Evolutionary conservation across 371 early-diverging fungal genomes (phyloP).

Genomic region (Rhizopus microsporus): DNA sequence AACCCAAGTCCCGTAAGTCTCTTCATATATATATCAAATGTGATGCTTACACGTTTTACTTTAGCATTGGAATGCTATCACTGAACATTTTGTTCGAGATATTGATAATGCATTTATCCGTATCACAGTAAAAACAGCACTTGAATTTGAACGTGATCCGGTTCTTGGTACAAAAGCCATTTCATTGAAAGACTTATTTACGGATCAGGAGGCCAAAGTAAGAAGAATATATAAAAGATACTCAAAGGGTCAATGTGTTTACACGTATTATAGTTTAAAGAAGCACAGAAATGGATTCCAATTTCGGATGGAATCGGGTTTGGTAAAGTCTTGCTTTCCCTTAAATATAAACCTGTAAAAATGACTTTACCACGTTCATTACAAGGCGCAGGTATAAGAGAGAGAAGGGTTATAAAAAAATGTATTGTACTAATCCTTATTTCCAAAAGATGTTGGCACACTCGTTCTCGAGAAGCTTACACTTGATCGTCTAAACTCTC

Average conservation of each 20-base stretch:
- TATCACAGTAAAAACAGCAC: constrained; percentile 34
- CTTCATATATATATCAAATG: neutral
- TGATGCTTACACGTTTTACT: neutral
- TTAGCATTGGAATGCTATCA: constrained; percentile 27
- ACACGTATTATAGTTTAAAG: constrained; percentile 27
- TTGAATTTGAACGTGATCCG: constrained; percentile 43
- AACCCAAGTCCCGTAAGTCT: constrained; percentile 41
- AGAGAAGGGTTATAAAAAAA: neutral
- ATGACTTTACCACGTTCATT: constrained; percentile 33
- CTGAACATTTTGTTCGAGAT: constrained; percentile 39
- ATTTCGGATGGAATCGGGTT: constrained; percentile 40
- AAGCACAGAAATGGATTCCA: constrained; percentile 37
- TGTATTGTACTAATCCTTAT: neutral
- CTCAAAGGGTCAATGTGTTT: neutral
- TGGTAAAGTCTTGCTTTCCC: constrained; percentile 41
- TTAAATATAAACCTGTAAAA: constrained; percentile 46
- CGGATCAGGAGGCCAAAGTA: constrained; percentile 26
- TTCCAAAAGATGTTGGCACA: constrained; percentile 36
- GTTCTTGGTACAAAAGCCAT: constrained; percentile 34
- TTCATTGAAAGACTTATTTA: constrained; percentile 29
- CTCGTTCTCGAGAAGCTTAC: constrained; percentile 29
- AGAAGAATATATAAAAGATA: neutral
- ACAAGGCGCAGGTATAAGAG: constrained; percentile 29
- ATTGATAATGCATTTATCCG: constrained; percentile 24
- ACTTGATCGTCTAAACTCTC: constrained; percentile 4